Base-by-base conservation (phyloP, 306 rosid species). In the Fragaria iinumae region DNA sequence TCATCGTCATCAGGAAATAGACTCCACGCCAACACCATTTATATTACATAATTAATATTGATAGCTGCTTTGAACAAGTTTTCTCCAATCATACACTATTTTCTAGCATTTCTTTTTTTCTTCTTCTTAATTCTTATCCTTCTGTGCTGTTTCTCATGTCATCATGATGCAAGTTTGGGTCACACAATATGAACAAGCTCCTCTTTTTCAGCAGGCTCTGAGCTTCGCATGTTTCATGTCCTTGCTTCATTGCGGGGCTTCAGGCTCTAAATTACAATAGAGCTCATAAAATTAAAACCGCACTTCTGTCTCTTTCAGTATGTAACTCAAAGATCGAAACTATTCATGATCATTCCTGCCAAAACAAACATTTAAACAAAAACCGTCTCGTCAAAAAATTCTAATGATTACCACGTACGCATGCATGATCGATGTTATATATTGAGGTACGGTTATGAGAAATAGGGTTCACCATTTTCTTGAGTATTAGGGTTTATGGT, bases 31-130 rank as follows among this genome's bases (percentile, higher is more conserved):
- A 59, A n/a, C 12, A 79, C 36, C 17, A 38, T 29, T 32, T 6
- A 39, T 49, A 32, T 27, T 64, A 41, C 23, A 62, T 70, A 60
- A 69, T 62, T 32, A 13, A 62, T 76, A 69, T 62, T 43, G 20
- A 62, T 76, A 27, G 36, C 36, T 50, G 72, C 48, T 47, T 68
- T 80, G 72, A 80, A 73, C 65, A 68, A 68, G 56, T 75, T 69
- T 25, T 69, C 59, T 11, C 56, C 67, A 52, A 39, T 29, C 60
- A 44, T 14, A 29, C 67, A 60, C 23, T 60, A 4, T n/a, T 71
- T 18, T 32, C 18, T 18, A 50, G 17, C 39, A 10, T 13, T 29
- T 25, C 2, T 29, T 13, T 27, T 27, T 2, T 16, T 18, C 1
- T 3, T 6, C 9, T 65, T 17, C 14, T 27, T 1, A 20, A 0